Percentiles rank a stretch among this genome's conserved stretches.
These are phyloP conservation scores for Sphagnurus paluster DNA, from an alignment of 1,284 basidiomycete genomes.

Conservation along the genomic window DNA sequence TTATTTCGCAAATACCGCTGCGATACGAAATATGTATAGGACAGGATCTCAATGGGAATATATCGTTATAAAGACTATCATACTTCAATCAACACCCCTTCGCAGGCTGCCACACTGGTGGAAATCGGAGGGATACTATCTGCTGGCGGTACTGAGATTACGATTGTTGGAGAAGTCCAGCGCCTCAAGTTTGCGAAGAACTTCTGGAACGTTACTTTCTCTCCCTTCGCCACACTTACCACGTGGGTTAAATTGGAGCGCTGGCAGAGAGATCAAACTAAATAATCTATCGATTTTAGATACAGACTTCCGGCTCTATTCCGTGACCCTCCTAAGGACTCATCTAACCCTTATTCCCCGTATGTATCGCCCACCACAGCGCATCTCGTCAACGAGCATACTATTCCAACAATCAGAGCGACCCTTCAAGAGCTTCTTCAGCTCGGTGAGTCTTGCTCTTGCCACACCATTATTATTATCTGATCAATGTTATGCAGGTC, in stretches of 20 bases:
- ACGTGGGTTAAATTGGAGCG: constrained; percentile 25
- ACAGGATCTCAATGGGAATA: constrained; percentile 50
- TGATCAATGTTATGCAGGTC: constrained; percentile 30
- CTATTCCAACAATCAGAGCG: constrained; percentile 46
- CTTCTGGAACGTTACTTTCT: constrained; percentile 62
- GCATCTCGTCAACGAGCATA: constrained; percentile 43
- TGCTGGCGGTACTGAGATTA: constrained; percentile 48
- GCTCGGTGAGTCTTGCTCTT: constrained; percentile 33
- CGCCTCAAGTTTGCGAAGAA: constrained; percentile 64
- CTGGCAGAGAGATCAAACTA: background rate
- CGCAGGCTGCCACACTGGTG: constrained; percentile 43
- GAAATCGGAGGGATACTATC: constrained; percentile 48
- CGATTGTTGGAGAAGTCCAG: constrained; percentile 58
- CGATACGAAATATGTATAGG: constrained; percentile 33
- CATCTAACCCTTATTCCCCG: constrained; percentile 33
- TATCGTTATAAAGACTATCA: constrained; percentile 49
- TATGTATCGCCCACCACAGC: constrained; percentile 44
- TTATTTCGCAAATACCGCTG: background rate
- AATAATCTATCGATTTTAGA: constrained; percentile 24
- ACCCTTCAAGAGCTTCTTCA: constrained; percentile 47
- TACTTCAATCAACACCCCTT: constrained; percentile 40
- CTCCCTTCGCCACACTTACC: constrained; percentile 52
- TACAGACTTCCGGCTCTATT: constrained; percentile 53
- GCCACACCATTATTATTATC: background rate
- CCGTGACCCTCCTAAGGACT: constrained; percentile 40